phyloP scores from a whole-genome alignment of 345 rosid species.

The Populus tremula region DNA sequence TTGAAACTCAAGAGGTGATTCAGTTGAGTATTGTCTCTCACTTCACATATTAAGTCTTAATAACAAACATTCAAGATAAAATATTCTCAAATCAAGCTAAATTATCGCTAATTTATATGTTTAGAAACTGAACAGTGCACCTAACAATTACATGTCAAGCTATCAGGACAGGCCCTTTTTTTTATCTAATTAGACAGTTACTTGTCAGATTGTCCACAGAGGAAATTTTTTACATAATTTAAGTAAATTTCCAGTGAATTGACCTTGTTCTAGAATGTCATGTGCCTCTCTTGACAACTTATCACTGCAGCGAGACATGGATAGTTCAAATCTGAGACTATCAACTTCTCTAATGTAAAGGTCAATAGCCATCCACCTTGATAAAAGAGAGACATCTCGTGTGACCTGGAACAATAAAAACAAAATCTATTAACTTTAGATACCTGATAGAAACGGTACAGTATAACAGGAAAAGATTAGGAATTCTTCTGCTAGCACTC shows the following conservation, averaged over 20 bases:
- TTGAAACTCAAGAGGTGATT: neutral
- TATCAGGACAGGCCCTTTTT: neutral
- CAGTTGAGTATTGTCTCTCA: neutral
- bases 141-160: neutral
- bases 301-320: conserved; percentile 73
- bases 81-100: neutral
- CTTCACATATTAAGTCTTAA: neutral
- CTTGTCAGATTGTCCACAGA: neutral
- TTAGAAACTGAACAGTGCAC: neutral
- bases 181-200: neutral
- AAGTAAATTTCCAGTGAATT: conserved; percentile 8
- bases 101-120: neutral
- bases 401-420: conserved; percentile 64
- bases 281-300: conserved; percentile 64
- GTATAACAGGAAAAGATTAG: neutral
- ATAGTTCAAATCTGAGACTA: conserved; percentile 88
- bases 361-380: conserved; percentile 98
- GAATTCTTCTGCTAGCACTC: neutral
- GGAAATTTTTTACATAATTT: conserved; percentile 2
- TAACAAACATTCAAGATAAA: neutral
- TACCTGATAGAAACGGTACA: conserved; percentile 6
- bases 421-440: conserved; percentile 12
- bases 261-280: conserved; percentile 81
- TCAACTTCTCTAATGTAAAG: conserved; percentile 84
- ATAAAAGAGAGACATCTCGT: conserved; percentile 84